Evolutionary conservation across 345 rosid genomes (phyloP), one percentile per base, ranked within the genome.

Genomic region (Carallia pectinifolia): DNA sequence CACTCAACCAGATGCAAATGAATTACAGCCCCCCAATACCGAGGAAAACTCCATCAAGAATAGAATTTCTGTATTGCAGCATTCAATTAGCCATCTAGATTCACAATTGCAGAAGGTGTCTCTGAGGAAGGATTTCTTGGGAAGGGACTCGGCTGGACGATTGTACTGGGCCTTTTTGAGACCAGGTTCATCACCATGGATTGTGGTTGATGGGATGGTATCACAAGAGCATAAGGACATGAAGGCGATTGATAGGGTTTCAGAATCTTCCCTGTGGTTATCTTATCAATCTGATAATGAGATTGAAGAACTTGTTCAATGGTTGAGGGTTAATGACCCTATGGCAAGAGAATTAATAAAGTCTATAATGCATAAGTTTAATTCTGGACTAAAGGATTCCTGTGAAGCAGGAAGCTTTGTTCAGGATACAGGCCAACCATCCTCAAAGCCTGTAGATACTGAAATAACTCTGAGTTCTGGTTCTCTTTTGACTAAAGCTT

Each of bases 141-240:
- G 84, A 10, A 71, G 71, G 23, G 81, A 81, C 34, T 77, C 74
- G 74, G 69, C 76, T 55, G 84, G 84, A 47, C 71, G 75, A 33
- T 27, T 71, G 15, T 81, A 77, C 72, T 81, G 81, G 84, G 61
- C 63, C 58, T 81, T 74, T 55, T 68, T 31, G 27, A 71, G 81
- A 76, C 77, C 79, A 4, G 71, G 74, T 54, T 67, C 67, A 58
- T 53, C 72, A 47, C 74, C 84, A 7, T 77, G 61, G 68, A 69
- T 77, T 68, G 66, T 77, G 40, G 77, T 77, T 40, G 81, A 81
- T 52, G 76, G 74, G 31, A 16, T 47, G 56, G 38, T 50, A 40
- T 74, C 66, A 47, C 66, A 66, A 38, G 44, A 16, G 66, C 50
- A 44, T 10, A 52, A 38, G 6, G 16, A 47, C 12, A 13, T 27